Percentiles rank a stretch among this genome's conserved stretches.
These are phyloP conservation scores for Didymellaceae sp. DNA, from an alignment of 2,329 filamentous ascomycete species.

Conservation along the genomic window DNA sequence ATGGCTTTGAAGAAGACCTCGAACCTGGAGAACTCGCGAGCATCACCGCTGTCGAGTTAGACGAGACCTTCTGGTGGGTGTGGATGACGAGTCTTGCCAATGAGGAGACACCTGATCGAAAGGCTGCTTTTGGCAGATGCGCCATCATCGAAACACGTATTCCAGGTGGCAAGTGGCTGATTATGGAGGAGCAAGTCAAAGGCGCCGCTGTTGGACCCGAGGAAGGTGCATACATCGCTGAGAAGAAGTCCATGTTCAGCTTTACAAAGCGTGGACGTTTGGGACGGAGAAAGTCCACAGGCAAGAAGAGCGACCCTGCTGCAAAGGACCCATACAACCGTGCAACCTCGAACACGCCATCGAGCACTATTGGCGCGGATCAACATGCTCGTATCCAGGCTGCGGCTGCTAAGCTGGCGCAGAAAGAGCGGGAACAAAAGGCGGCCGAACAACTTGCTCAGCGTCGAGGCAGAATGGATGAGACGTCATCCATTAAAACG, in stretches of 20 bases:
- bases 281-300: slow-evolving; percentile 60
- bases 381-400: slow-evolving; percentile 93
- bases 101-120: slow-evolving; percentile 84
- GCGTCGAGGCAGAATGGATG: slow-evolving; percentile 62
- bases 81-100: slow-evolving; percentile 97
- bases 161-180: slow-evolving; percentile 81
- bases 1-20: slow-evolving; percentile 74
- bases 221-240: slow-evolving; percentile 86
- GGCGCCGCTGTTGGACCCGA: slow-evolving; percentile 86
- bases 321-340: slow-evolving; percentile 61
- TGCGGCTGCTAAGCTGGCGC: slow-evolving; percentile 83
- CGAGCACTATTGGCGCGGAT: slow-evolving; percentile 84
- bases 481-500: slow-evolving; percentile 71
- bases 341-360: slow-evolving; percentile 56
- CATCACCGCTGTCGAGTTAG: slow-evolving; percentile 82
- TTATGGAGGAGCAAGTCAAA: slow-evolving; percentile 96
- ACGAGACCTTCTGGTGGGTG: slow-evolving; percentile 99
- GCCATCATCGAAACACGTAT: slow-evolving; percentile 90
- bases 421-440: slow-evolving; percentile 68
- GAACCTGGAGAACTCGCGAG: slow-evolving; percentile 95
- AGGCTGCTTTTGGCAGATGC: slow-evolving; percentile 92
- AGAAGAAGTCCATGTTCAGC: slow-evolving; percentile 94
- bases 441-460: slow-evolving; percentile 56
- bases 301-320: slow-evolving; percentile 50
- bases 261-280: slow-evolving; percentile 74